Evolutionary conservation across 805 yeast genomes (phyloP), one percentile per base, ranked within the genome.

Genomic region (Schizosaccharomyces cryophilus): DNA sequence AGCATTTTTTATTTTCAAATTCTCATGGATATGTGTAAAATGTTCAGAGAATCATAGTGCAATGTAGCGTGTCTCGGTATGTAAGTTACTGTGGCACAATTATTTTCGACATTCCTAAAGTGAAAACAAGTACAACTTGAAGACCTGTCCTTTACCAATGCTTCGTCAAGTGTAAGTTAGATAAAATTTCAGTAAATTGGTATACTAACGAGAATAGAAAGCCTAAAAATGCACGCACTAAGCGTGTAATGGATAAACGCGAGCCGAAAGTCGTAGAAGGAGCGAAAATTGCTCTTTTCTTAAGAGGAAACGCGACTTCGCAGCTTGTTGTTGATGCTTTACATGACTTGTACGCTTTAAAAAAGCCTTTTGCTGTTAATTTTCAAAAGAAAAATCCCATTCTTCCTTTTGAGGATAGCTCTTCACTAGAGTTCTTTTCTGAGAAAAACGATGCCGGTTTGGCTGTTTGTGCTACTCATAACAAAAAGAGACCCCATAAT

Each of bases 201-300:
- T 19, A 51, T 17, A 19, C 21, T 29, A 19, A 51, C 15, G 13
- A 66, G 66, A 66, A 64, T 73, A 78, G 77, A 70, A 77, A 87
- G 66, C 97, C 98, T 45, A 89, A 88, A 74, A 93, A 84, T 69
- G 95, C 95, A 61, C 87, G 97, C 69, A 80, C 96, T 62, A 93
- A 93, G 75, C 82, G 98, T 73, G 97, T 95, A 5, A 70, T 89
- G 65, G 95, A 88, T 64, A 84, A 85, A 68, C 84, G 81, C 67
- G 95, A 88, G 67, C 80, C 96, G 61, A 90, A 88, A 73, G 72
- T 87, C 58, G 84, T 84, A 7, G 98, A 93, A 71, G 89, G 93
- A 72, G 81, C 84, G 64, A 93, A 93, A 73, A 79, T 81, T 61
- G 96, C 96, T 0, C 77, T 93, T 62, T 93, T 93, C 68, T 82